These are phyloP conservation scores for Pseudogymnoascus sp. DNA, from an alignment of 2,329 filamentous ascomycete species.

Conservation along the genomic window DNA sequence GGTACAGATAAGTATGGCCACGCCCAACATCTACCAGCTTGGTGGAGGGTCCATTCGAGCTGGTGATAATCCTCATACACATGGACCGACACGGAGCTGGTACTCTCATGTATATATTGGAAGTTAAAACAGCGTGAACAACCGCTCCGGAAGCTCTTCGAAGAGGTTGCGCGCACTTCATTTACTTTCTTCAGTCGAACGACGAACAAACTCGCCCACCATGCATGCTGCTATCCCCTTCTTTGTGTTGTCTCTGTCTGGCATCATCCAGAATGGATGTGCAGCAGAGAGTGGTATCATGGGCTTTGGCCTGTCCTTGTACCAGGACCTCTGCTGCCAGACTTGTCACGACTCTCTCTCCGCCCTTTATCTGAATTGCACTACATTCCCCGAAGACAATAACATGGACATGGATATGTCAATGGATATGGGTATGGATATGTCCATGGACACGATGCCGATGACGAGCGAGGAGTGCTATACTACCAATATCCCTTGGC, in stretches of 20 bases:
- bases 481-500: not conserved
- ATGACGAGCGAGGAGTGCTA: conserved; percentile 7
- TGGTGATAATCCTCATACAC: not conserved
- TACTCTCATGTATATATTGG: not conserved
- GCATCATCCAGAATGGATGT: not conserved
- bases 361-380: conserved; percentile 25
- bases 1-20: not conserved
- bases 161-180: not conserved
- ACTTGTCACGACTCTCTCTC: conserved; percentile 26
- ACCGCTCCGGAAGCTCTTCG: not conserved
- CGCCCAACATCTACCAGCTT: not conserved
- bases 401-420: conserved; percentile 13
- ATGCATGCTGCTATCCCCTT: not conserved
- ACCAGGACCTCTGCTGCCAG: conserved; percentile 24
- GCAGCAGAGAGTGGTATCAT: conserved; percentile 23
- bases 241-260: not conserved
- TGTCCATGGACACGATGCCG: conserved; percentile 16
- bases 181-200: not conserved
- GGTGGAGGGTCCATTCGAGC: not conserved
- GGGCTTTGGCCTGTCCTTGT: conserved; percentile 28
- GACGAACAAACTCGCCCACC: not conserved
- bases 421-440: conserved; percentile 25
- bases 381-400: conserved; percentile 18
- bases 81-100: not conserved
- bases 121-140: not conserved